These are phyloP conservation scores for Zalaria obscura DNA, from an alignment of 2,329 filamentous ascomycete species.

Conservation along the genomic window DNA sequence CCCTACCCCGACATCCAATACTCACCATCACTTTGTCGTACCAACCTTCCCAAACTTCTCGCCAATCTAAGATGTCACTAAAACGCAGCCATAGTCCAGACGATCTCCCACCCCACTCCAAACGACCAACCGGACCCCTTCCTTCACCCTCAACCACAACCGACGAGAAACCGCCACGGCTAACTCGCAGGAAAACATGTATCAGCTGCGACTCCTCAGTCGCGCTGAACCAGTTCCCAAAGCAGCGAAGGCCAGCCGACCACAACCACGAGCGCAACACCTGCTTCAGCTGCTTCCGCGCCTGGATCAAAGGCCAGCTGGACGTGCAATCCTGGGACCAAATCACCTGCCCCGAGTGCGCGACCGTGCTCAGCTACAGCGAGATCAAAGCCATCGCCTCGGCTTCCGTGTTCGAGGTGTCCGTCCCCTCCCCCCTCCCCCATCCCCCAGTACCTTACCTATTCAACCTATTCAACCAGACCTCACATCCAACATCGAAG, in stretches of 20 bases:
- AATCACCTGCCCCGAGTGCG: neutral
- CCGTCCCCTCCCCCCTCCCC: neutral
- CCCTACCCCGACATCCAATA: too few relatives aligned
- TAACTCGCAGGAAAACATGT: neutral
- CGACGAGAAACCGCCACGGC: too few relatives aligned
- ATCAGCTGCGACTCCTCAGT: conserved; percentile 3
- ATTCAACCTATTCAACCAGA: neutral
- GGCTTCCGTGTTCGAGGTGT: neutral
- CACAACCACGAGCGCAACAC: conserved; percentile 6
- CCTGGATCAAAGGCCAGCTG: neutral
- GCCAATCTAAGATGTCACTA: too few relatives aligned
- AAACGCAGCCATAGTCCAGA: too few relatives aligned
- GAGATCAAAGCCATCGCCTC: neutral
- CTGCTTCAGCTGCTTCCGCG: conserved; percentile 2
- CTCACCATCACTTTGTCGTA: too few relatives aligned
- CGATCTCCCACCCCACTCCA: too few relatives aligned
- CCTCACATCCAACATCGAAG: too few relatives aligned
- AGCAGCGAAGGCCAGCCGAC: neutral
- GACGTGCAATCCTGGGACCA: neutral
- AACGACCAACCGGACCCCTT: too few relatives aligned
- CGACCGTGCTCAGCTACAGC: neutral
- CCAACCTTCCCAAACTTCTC: too few relatives aligned
- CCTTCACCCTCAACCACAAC: too few relatives aligned
- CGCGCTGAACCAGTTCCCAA: conserved; percentile 1
- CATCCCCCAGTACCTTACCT: neutral